Evolutionary conservation across 306 rosid species (phyloP).

Genomic region (Malus asiatica): DNA sequence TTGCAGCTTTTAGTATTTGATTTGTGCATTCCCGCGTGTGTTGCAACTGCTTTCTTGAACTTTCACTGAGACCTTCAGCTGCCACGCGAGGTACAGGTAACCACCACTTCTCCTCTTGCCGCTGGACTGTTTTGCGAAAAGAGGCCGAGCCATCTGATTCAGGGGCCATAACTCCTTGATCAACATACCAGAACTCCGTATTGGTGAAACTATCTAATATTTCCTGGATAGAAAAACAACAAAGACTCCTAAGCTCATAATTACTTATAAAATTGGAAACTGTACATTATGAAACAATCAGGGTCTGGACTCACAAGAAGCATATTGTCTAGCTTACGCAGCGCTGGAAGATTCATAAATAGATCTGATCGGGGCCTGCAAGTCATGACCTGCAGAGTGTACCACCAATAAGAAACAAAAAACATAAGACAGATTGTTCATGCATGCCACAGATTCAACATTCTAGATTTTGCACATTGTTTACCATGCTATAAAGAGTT

Average conservation of each 20-base stretch:
- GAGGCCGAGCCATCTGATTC: constrained; percentile 77
- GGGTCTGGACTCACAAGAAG: constrained; percentile 33
- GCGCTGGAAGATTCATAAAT: constrained; percentile 48
- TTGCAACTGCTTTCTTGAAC: constrained; percentile 70
- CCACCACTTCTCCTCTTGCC: constrained; percentile 99
- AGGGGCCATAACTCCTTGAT: constrained; percentile 74
- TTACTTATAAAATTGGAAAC: not conserved
- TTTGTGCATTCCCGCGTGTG: constrained; percentile 70
- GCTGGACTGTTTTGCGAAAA: constrained; percentile 58
- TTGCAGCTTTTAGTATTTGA: constrained; percentile 81
- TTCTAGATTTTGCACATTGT: not conserved
- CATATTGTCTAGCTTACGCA: constrained; percentile 47
- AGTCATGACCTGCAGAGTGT: constrained; percentile 45
- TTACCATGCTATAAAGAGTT: not conserved
- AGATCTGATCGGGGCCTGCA: constrained; percentile 52
- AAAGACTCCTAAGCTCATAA: not conserved
- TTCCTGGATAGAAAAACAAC: constrained; percentile 38
- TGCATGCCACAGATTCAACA: not conserved
- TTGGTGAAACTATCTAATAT: constrained; percentile 57
- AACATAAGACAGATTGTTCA: not conserved
- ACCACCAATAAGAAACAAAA: not conserved
- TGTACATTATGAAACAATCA: not conserved
- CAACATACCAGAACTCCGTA: constrained; percentile 91
- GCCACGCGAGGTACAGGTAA: constrained; percentile 90
- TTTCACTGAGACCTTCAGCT: constrained; percentile 61